Evolutionary conservation across 371 early-diverging fungal species (phyloP).

Genomic region (Mortierella sp.): DNA sequence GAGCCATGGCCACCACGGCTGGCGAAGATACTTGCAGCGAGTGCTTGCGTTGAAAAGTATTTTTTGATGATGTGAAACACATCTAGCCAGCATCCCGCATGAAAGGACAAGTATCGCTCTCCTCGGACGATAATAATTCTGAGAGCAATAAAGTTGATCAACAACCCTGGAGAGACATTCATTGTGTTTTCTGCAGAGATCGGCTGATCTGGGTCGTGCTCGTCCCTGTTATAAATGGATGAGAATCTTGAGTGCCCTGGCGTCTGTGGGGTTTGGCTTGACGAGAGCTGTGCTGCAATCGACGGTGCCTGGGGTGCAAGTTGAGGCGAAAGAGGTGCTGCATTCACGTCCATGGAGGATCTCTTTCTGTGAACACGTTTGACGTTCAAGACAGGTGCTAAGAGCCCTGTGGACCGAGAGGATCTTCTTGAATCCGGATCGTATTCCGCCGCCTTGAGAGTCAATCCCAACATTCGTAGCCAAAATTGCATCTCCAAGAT

Average conservation of each 20-base stretch:
- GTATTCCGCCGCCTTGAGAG: slow-evolving; percentile 56
- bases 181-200: slow-evolving; percentile 5
- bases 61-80: slow-evolving; percentile 56
- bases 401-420: slow-evolving; percentile 53
- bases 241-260: slow-evolving; percentile 24
- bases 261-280: slow-evolving; percentile 27
- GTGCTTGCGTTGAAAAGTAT: slow-evolving; percentile 53
- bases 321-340: slow-evolving; percentile 18
- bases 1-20: neutral
- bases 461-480: slow-evolving; percentile 37
- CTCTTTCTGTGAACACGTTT: slow-evolving; percentile 29
- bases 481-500: slow-evolving; percentile 48
- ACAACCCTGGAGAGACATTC: slow-evolving; percentile 40
- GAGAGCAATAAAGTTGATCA: slow-evolving; percentile 63
- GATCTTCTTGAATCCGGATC: slow-evolving; percentile 55
- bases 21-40: slow-evolving; percentile 19
- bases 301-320: slow-evolving; percentile 1
- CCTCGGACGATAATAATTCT: slow-evolving; percentile 67
- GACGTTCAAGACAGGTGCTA: slow-evolving; percentile 55
- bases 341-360: slow-evolving; percentile 7
- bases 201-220: slow-evolving; percentile 16
- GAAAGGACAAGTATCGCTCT: slow-evolving; percentile 39
- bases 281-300: slow-evolving; percentile 44
- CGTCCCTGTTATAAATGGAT: slow-evolving; percentile 9
- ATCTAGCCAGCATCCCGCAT: slow-evolving; percentile 46